A percentile compares a stretch with the other conserved stretches of the same genome.
Conservation (phyloP, 2,329 filamentous ascomycete genomes). For the Immersiporthe knoxdaviesiana region DNA sequence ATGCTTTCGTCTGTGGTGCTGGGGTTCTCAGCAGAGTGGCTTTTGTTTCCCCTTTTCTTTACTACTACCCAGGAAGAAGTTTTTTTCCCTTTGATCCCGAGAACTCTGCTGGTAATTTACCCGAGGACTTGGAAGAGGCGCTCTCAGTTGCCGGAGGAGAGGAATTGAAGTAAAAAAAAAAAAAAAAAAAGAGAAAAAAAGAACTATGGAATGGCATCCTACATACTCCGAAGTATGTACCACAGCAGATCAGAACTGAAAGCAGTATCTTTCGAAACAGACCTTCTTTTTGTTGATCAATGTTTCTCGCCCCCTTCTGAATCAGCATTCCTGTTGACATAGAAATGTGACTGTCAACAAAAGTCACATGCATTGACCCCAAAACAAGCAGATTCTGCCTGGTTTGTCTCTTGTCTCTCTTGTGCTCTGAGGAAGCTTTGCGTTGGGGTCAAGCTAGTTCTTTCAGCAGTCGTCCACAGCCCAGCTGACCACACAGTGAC, state of each 20-base stretch:
- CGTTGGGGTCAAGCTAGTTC: background rate
- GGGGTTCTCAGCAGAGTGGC: too few species aligned
- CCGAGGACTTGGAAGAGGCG: too few species aligned
- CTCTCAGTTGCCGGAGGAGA: too few species aligned
- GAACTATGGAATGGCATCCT: background rate
- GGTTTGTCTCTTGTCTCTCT: background rate
- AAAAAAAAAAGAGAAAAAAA: too few species aligned
- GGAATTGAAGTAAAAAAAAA: too few species aligned
- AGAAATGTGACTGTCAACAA: background rate
- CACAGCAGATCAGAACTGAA: background rate
- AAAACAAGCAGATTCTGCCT: background rate
- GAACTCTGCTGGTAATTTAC: too few species aligned
- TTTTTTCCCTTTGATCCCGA: too few species aligned
- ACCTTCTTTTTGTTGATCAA: background rate
- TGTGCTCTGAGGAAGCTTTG: background rate
- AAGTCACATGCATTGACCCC: background rate
- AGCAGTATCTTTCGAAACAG: background rate
- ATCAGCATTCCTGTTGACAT: slow-evolving; percentile 1
- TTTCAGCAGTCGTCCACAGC: background rate
- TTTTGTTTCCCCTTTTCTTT: too few species aligned
- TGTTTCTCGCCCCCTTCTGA: background rate
- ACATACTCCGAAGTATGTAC: background rate
- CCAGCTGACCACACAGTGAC: slow-evolving; percentile 5
- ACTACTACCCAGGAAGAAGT: too few species aligned
- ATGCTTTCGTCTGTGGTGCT: too few species aligned